Percentiles rank a stretch among this genome's conserved stretches.
Conservation (phyloP, 306 rosid genomes). For the Prunus dulcis region DNA sequence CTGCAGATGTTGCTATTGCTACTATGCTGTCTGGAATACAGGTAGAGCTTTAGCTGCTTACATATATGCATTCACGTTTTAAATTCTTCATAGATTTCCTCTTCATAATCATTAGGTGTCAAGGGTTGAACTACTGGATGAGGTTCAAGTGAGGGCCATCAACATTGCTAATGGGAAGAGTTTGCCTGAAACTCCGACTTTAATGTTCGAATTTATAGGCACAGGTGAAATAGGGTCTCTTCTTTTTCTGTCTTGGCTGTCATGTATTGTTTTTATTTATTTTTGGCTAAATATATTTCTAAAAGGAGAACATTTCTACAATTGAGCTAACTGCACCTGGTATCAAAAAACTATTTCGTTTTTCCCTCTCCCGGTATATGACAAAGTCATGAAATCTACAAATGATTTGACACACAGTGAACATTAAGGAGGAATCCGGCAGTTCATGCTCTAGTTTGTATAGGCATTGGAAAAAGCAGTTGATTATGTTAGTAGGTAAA, state of each 20-base stretch:
- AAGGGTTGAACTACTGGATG: constrained; percentile 92
- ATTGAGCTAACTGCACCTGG: not conserved
- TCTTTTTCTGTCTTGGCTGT: constrained; percentile 17
- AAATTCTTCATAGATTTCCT: constrained; percentile 14
- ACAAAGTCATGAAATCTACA: not conserved
- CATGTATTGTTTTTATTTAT: constrained; percentile 1
- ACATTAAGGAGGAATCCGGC: not conserved
- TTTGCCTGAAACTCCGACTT: constrained; percentile 73
- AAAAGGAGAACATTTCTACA: not conserved
- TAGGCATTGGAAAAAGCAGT: not conserved
- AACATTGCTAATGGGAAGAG: constrained; percentile 86
- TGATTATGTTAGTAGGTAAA: not conserved
- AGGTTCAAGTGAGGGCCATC: constrained; percentile 91
- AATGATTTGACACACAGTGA: not conserved
- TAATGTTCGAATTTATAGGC: constrained; percentile 91
- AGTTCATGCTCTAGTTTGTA: not conserved
- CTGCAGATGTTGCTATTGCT: constrained; percentile 94
- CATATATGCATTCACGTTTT: not conserved
- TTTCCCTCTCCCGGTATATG: not conserved
- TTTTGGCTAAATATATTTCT: constrained; percentile 9
- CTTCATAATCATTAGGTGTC: constrained; percentile 61
- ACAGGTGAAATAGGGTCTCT: constrained; percentile 56
- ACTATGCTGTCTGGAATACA: constrained; percentile 94
- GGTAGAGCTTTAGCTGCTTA: constrained; percentile 42
- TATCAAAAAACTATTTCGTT: too few relatives aligned